Percentiles rank a stretch among this genome's conserved stretches.
Conservation (phyloP, 352 stramenopile species). For the Phytophthora hybrid region DNA sequence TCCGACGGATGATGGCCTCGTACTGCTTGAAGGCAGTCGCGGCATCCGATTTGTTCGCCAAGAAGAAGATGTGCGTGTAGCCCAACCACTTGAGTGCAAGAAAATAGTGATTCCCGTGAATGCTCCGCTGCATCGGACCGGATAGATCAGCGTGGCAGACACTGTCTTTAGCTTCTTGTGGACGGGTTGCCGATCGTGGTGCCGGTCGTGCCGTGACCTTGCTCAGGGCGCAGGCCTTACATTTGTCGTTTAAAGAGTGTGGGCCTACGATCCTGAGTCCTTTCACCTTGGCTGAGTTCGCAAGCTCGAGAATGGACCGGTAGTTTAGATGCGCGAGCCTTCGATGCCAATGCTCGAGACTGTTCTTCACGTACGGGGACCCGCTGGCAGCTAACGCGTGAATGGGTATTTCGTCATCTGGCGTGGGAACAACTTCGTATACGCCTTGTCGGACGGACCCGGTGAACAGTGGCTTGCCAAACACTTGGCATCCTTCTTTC, state of each 20-base stretch:
- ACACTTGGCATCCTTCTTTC: not conserved
- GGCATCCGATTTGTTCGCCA: not conserved
- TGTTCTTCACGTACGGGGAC: not conserved
- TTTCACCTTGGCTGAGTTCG: not conserved
- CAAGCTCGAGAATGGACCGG: slow-evolving; percentile 1
- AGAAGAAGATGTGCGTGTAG: slow-evolving; percentile 14
- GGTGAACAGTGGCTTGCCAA: not conserved
- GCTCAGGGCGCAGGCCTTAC: not conserved
- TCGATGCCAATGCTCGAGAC: slow-evolving; percentile 8
- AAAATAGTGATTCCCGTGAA: slow-evolving; percentile 9
- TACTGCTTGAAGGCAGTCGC: not conserved
- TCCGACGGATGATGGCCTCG: not conserved
- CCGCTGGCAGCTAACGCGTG: not conserved
- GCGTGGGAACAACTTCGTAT: not conserved
- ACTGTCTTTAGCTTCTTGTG: not conserved
- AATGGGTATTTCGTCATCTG: not conserved
- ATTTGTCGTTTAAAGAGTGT: not conserved
- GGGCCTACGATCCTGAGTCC: too few relatives aligned
- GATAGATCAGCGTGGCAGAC: slow-evolving; percentile 16
- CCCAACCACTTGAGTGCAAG: slow-evolving; percentile 10
- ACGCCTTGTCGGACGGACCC: too few relatives aligned
- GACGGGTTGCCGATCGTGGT: not conserved
- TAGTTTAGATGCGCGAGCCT: not conserved
- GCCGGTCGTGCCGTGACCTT: not conserved
- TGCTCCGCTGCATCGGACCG: slow-evolving; percentile 7